A percentile compares a stretch with the other conserved stretches of the same genome.
Evolutionary conservation across 2,329 filamentous ascomycete species (phyloP).

Genomic region (Zarea fungicola): DNA sequence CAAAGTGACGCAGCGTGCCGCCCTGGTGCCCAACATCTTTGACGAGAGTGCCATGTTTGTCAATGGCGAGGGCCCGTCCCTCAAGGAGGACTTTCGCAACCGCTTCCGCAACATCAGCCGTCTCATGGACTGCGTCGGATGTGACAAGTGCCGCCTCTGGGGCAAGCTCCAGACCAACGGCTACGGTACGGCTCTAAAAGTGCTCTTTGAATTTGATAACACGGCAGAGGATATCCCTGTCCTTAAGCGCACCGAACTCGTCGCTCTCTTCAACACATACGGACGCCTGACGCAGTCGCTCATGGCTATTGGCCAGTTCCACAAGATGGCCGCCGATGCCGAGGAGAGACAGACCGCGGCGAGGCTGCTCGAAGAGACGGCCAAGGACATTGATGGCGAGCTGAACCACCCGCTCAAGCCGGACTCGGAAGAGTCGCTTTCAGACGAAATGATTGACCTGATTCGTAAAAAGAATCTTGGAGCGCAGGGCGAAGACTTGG

Average conservation of each 20-base stretch:
- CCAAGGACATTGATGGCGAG: conserved; percentile 21
- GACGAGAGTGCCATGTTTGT: conserved; percentile 96
- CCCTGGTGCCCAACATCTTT: conserved; percentile 73
- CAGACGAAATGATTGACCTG: conserved; percentile 11
- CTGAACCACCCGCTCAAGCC: conserved; percentile 14
- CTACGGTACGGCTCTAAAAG: conserved; percentile 90
- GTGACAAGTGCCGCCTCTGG: conserved; percentile 97
- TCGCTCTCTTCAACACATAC: conserved; percentile 91
- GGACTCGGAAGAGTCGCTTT: conserved; percentile 26
- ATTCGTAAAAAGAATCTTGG: conserved; percentile 8
- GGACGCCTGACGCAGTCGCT: conserved; percentile 80
- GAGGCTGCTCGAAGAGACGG: conserved; percentile 22
- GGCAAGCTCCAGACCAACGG: conserved; percentile 94
- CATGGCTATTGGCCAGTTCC: conserved; percentile 68
- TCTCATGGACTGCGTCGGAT: conserved; percentile 97
- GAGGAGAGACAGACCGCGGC: conserved; percentile 26
- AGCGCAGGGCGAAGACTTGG: neutral
- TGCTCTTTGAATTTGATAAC: conserved; percentile 88
- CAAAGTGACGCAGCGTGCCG: conserved; percentile 65
- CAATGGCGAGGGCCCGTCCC: conserved; percentile 63
- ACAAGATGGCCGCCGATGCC: conserved; percentile 40
- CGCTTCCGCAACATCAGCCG: conserved; percentile 95
- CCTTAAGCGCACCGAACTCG: conserved; percentile 84
- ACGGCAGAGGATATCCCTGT: conserved; percentile 59
- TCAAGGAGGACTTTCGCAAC: conserved; percentile 97